Percentiles rank a stretch among this genome's conserved stretches.
Conservation (phyloP, 805 yeast species). For the Candida insectalens region DNA sequence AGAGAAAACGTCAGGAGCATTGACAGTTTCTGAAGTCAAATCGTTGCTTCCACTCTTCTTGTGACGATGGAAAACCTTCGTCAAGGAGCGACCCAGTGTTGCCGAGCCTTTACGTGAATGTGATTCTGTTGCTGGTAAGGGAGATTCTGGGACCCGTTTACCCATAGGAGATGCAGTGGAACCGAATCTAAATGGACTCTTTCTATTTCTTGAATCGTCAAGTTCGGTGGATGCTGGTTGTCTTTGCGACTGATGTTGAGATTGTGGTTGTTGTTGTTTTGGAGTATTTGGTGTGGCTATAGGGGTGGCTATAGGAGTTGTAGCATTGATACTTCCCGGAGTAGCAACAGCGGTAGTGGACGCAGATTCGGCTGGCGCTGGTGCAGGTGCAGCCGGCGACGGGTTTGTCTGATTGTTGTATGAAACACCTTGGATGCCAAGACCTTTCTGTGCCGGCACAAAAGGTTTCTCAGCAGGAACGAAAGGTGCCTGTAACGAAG, state of each 20-base stretch:
- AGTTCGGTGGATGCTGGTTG: conserved; percentile 5
- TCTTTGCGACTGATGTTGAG: conserved; percentile 2
- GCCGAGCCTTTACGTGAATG: conserved; percentile 8
- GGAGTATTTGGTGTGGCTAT: neutral
- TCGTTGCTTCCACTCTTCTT: conserved; percentile 11
- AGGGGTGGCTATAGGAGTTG: too few species aligned
- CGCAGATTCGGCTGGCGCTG: neutral
- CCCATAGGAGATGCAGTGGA: conserved; percentile 7
- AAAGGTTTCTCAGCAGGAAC: too few species aligned
- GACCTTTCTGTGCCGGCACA: too few species aligned
- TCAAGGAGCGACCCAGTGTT: conserved; percentile 13
- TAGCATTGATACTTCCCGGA: too few species aligned
- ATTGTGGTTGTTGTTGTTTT: neutral
- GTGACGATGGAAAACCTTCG: conserved; percentile 20
- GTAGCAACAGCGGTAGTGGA: too few species aligned
- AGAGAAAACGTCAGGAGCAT: neutral
- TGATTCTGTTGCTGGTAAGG: conserved; percentile 4
- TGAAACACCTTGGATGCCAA: neutral
- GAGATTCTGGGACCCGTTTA: conserved; percentile 9
- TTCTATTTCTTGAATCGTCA: conserved; percentile 7
- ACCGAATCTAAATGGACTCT: conserved; percentile 14
- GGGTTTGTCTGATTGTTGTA: neutral
- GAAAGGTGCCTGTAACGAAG: too few species aligned
- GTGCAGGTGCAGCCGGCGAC: neutral
- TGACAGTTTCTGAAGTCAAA: neutral